Evolutionary conservation across 192 early-diverging fungal genomes (phyloP).

Genomic region (Backusella australiensis): DNA sequence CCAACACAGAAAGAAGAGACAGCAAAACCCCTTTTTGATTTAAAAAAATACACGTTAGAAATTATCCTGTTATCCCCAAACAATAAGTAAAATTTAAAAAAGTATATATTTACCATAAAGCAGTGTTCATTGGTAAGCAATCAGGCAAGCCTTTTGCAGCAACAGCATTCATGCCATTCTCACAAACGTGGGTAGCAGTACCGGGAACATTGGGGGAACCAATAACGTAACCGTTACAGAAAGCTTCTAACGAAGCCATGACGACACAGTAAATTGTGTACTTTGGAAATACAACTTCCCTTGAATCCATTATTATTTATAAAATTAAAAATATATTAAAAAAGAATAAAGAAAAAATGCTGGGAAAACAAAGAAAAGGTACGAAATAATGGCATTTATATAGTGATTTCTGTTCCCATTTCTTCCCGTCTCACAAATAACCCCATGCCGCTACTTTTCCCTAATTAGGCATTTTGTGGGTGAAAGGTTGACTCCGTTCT

Average conservation of each 20-base stretch:
- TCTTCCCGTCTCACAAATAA: not conserved
- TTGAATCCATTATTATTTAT: conserved; percentile 31
- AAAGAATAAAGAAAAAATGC: conserved; percentile 4
- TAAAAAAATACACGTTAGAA: not conserved
- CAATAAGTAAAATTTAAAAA: not conserved
- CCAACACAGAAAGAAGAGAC: conserved; percentile 49
- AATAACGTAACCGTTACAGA: conserved; percentile 43
- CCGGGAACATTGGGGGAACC: conserved; percentile 48
- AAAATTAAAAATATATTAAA: conserved; percentile 5
- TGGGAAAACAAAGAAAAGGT: not conserved
- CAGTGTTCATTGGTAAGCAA: conserved; percentile 34
- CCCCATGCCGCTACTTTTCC: not conserved
- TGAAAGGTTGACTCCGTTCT: not conserved
- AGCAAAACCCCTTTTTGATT: conserved; percentile 38
- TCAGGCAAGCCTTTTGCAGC: conserved; percentile 14
- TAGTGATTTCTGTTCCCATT: not conserved
- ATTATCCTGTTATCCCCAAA: not conserved
- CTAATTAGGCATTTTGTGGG: not conserved
- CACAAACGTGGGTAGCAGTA: conserved; percentile 28
- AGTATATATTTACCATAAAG: conserved; percentile 14
- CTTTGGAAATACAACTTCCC: conserved; percentile 32
- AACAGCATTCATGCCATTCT: not conserved
- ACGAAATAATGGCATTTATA: not conserved
- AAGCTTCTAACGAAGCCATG: conserved; percentile 36
- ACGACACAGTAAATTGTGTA: conserved; percentile 44